phyloP scores from a whole-genome alignment of 345 rosid genomes.

The Excoecaria cochinchinensis region DNA sequence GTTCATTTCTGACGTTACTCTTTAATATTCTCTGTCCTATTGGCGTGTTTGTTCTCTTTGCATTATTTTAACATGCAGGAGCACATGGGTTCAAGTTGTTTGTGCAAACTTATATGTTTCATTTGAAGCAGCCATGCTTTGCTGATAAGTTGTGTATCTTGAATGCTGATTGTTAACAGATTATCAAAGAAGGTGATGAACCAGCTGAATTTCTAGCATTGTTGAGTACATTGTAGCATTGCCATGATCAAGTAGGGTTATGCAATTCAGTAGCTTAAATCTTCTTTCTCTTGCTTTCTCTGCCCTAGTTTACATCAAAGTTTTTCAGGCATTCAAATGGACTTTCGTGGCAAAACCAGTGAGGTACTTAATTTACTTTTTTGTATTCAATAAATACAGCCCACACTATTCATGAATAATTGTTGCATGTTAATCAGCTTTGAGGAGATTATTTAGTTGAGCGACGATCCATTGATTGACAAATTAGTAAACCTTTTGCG shows the following conservation, averaged over 20 bases:
- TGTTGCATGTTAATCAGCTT: background rate
- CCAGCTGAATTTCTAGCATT: conserved; percentile 65
- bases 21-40: background rate
- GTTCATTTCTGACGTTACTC: background rate
- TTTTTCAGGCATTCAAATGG: conserved; percentile 20
- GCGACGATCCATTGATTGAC: background rate
- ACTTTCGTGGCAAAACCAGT: conserved; percentile 24
- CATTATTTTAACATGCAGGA: background rate
- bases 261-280: conserved; percentile 18
- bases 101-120: background rate
- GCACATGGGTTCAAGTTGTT: background rate
- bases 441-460: background rate
- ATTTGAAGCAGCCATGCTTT: background rate
- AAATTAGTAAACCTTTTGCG: no score
- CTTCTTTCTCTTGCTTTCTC: conserved; percentile 22
- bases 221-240: conserved; percentile 46
- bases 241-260: conserved; percentile 21
- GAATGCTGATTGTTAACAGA: conserved; percentile 39
- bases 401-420: background rate
- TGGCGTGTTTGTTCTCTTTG: background rate
- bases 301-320: conserved; percentile 16
- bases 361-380: conserved; percentile 31
- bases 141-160: conserved; percentile 8
- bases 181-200: conserved; percentile 78
- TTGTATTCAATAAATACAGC: background rate